These are phyloP conservation scores for Domatiomyces globalis DNA, from an alignment of 2,329 filamentous ascomycete species.

Conservation along the genomic window DNA sequence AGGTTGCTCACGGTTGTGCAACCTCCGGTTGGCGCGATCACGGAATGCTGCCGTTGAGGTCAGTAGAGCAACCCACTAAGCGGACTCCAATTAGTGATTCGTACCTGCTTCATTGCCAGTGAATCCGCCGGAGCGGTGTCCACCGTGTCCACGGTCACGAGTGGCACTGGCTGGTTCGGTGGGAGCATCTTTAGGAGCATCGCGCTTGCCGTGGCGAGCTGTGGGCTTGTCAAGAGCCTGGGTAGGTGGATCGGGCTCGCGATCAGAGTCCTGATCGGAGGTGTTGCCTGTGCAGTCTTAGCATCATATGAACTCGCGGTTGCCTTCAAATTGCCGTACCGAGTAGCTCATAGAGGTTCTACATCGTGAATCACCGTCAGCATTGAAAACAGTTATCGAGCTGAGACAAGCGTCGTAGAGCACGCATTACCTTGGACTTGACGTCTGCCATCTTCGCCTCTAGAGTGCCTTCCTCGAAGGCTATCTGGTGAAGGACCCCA, in stretches of 20 bases:
- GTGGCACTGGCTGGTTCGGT: constrained; percentile 23
- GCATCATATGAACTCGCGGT: constrained; percentile 12
- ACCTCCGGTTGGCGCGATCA: constrained; percentile 67
- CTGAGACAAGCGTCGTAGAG: neutral
- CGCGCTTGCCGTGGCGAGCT: constrained; percentile 70
- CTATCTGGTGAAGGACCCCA: constrained; percentile 34
- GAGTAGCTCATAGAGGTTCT: constrained; percentile 98
- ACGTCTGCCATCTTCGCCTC: constrained; percentile 38
- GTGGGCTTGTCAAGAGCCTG: constrained; percentile 79
- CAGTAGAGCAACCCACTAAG: constrained; percentile 3
- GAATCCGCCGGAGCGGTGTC: constrained; percentile 42
- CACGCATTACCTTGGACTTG: constrained; percentile 36
- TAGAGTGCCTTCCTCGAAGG: constrained; percentile 38
- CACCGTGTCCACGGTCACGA: constrained; percentile 38
- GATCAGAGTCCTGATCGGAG: constrained; percentile 58
- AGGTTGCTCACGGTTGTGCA: constrained; percentile 68
- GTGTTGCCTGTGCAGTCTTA: constrained; percentile 44
- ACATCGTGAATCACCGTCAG: constrained; percentile 14
- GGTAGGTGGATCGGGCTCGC: constrained; percentile 60
- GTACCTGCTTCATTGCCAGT: constrained; percentile 77
- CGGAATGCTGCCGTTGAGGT: constrained; percentile 56
- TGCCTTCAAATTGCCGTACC: constrained; percentile 44
- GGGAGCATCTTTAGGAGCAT: constrained; percentile 61
- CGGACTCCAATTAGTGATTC: constrained; percentile 25
- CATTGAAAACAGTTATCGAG: constrained; percentile 9